These are phyloP conservation scores for Trichoderma gamsii DNA, from an alignment of 495 filamentous ascomycete species.

Conservation along the genomic window DNA sequence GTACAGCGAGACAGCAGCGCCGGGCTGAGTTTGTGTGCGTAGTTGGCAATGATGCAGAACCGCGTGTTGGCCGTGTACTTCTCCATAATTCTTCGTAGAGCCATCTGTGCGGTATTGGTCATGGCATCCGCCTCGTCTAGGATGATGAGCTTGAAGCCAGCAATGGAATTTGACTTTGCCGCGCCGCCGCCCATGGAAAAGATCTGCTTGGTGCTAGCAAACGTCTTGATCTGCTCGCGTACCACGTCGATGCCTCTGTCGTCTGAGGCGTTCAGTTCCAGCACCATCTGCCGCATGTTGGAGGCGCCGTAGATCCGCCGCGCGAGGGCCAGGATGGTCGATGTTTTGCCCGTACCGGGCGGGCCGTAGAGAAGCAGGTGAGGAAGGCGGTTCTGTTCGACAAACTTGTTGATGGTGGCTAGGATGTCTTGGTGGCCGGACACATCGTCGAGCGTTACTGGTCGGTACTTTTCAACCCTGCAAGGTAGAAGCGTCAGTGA, in stretches of 20 bases:
- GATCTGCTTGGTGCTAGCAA: constrained; percentile 70
- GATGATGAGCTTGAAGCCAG: constrained; percentile 89
- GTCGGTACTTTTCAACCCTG: constrained; percentile 99
- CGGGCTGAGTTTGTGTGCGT: constrained; percentile 96
- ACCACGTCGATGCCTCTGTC: constrained; percentile 98
- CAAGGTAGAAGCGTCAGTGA: background rate
- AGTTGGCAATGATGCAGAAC: constrained; percentile 99
- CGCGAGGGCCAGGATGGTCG: constrained; percentile 85
- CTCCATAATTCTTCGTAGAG: constrained; percentile 94
- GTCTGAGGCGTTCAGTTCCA: constrained; percentile 94
- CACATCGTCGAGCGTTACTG: constrained; percentile 80
- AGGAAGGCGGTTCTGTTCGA: constrained; percentile 85
- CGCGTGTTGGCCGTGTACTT: constrained; percentile 97
- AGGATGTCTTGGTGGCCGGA: constrained; percentile 98
- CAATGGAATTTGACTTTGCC: constrained; percentile 45
- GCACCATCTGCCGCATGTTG: constrained; percentile 96
- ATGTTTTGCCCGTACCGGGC: constrained; percentile 95
- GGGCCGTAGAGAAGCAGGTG: constrained; percentile 98
- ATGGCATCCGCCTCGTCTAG: constrained; percentile 98
- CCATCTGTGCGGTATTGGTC: constrained; percentile 96
- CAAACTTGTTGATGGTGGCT: constrained; percentile 92
- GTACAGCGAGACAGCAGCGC: constrained; percentile 91
- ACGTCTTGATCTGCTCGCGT: constrained; percentile 98
- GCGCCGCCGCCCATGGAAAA: constrained; percentile 37
- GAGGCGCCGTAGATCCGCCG: constrained; percentile 84